Percentiles rank a stretch among this genome's conserved stretches.
These are phyloP conservation scores for Pneumocystis oryctolagi DNA, from an alignment of 1,139 yeast genomes.

Conservation along the genomic window DNA sequence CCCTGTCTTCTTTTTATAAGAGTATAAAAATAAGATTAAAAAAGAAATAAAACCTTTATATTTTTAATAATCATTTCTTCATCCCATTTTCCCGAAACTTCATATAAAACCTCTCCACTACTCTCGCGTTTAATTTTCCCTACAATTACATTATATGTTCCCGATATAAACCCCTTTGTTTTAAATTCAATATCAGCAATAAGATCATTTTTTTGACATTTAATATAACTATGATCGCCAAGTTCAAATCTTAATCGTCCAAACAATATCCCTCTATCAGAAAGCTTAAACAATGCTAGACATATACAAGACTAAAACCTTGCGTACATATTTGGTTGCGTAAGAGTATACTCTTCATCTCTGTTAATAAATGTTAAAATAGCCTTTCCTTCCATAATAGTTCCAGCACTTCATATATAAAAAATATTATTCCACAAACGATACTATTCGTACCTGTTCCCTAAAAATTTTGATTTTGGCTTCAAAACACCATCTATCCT, in stretches of 20 bases:
- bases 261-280: constrained; percentile 38
- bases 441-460: constrained; percentile 40
- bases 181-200: constrained; percentile 83
- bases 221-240: constrained; percentile 76
- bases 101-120: constrained; percentile 44
- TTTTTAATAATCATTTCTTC: constrained; percentile 62
- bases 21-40: neutral
- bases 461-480: constrained; percentile 77
- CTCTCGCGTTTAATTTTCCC: constrained; percentile 48
- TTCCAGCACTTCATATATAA: constrained; percentile 43
- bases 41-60: constrained; percentile 16
- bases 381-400: constrained; percentile 87
- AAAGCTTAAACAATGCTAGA: neutral
- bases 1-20: constrained; percentile 25
- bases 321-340: constrained; percentile 94
- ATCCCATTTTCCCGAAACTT: constrained; percentile 85
- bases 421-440: neutral
- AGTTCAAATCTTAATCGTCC: constrained; percentile 80
- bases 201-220: constrained; percentile 44
- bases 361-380: constrained; percentile 56
- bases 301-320: constrained; percentile 36
- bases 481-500: constrained; percentile 79
- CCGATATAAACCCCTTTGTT: constrained; percentile 85
- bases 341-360: constrained; percentile 53
- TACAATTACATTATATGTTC: constrained; percentile 77